These are phyloP conservation scores for Rheum nobile DNA, from an alignment of 148 eudicot genomes.

Conservation along the genomic window DNA sequence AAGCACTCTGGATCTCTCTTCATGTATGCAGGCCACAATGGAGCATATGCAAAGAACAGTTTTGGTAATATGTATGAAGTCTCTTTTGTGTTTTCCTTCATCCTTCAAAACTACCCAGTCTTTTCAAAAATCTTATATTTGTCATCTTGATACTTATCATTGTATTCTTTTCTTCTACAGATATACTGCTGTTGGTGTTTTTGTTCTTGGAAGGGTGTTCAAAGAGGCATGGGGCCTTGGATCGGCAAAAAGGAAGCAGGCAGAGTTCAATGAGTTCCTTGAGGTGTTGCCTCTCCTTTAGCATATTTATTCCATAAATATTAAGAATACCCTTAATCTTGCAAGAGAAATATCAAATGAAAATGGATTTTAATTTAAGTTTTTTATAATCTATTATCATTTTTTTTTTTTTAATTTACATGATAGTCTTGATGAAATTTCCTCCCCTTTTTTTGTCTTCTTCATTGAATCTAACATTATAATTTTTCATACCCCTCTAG, in stretches of 20 bases:
- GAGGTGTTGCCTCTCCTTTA: constrained; percentile 31
- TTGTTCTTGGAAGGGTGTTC: constrained; percentile 90
- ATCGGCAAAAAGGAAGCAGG: constrained; percentile 76
- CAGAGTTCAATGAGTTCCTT: constrained; percentile 85
- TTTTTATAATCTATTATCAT: background rate
- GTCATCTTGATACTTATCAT: background rate
- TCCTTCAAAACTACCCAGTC: background rate
- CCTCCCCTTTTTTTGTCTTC: background rate
- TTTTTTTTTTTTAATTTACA: no score
- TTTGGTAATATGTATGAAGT: constrained; percentile 76
- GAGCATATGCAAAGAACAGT: constrained; percentile 97
- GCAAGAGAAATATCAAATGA: background rate
- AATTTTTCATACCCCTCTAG: constrained; percentile 18
- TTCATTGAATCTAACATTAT: background rate
- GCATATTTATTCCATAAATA: no score
- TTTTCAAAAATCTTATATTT: background rate
- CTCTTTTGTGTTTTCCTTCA: background rate
- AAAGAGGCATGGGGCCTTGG: constrained; percentile 79
- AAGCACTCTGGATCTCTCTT: constrained; percentile 97
- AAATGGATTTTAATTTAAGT: background rate
- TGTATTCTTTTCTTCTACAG: constrained; percentile 26
- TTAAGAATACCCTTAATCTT: background rate
- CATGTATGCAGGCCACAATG: constrained; percentile 96
- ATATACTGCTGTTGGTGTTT: constrained; percentile 96
- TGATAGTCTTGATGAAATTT: background rate